A percentile compares a stretch with the other conserved stretches of the same genome.
phyloP scores from a whole-genome alignment of 2,329 filamentous ascomycete genomes.

The Fusarium sp. region DNA sequence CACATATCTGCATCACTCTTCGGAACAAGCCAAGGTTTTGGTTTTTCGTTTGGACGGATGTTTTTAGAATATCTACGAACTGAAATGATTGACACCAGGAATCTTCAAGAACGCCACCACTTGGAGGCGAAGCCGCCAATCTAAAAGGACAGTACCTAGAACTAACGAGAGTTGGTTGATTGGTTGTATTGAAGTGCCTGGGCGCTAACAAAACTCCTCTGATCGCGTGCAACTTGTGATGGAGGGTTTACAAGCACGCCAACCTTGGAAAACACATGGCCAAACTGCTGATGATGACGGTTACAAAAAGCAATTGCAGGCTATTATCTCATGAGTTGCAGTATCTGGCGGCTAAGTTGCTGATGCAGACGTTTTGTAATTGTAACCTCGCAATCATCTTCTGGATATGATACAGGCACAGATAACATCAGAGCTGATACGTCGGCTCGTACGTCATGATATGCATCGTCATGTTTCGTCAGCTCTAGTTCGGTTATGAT shows the following conservation, averaged over 20 bases:
- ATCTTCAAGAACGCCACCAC: constrained; percentile 27
- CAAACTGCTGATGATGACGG: constrained; percentile 26
- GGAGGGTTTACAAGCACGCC: constrained; percentile 20
- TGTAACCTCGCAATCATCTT: background rate
- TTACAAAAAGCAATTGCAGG: background rate
- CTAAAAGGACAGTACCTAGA: constrained; percentile 10
- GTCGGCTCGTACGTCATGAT: constrained; percentile 40
- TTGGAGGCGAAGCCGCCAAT: constrained; percentile 8
- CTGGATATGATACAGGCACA: constrained; percentile 17
- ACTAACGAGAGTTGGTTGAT: constrained; percentile 1
- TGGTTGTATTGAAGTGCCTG: constrained; percentile 12
- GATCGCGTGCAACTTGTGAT: constrained; percentile 28
- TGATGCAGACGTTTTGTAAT: background rate
- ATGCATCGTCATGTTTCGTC: constrained; percentile 41
- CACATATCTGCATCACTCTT: background rate
- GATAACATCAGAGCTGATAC: constrained; percentile 27
- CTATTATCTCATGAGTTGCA: background rate
- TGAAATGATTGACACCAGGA: constrained; percentile 6
- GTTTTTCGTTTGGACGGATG: background rate
- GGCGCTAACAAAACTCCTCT: constrained; percentile 37
- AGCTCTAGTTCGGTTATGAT: constrained; percentile 37
- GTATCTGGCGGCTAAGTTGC: background rate
- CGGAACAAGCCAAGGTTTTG: background rate
- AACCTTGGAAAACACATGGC: constrained; percentile 5
- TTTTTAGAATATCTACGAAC: background rate